These are phyloP conservation scores for Epichloe gansuensis DNA, from an alignment of 2,329 filamentous ascomycete genomes.

Conservation along the genomic window DNA sequence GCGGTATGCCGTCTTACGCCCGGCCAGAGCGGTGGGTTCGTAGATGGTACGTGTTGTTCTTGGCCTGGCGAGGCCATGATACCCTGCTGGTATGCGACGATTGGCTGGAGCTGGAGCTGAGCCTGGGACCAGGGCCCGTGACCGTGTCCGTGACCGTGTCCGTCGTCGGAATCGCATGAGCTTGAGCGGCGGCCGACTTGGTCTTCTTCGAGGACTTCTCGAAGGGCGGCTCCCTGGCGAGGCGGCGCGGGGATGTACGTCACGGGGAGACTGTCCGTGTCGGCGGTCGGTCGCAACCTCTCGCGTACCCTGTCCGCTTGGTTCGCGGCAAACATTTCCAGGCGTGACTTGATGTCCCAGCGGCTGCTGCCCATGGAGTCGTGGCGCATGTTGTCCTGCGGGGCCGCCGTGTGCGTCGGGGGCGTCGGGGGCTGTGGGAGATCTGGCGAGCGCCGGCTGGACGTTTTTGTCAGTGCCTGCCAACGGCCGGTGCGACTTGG, in stretches of 20 bases:
- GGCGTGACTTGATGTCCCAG: conserved; percentile 43
- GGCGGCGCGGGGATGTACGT: conserved; percentile 49
- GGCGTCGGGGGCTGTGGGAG: not conserved
- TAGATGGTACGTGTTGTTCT: conserved; percentile 17
- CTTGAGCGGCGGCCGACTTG: conserved; percentile 16
- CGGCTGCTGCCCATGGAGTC: conserved; percentile 16
- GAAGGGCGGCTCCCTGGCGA: conserved; percentile 41
- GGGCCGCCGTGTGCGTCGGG: not conserved
- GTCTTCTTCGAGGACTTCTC: conserved; percentile 45
- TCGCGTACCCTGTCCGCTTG: conserved; percentile 49
- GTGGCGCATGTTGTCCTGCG: conserved; percentile 7
- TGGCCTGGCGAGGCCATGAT: conserved; percentile 7
- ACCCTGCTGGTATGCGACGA: not conserved
- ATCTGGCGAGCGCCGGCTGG: not conserved
- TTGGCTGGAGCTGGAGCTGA: no score
- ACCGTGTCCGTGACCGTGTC: not conserved
- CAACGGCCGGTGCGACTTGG: conserved; percentile 15
- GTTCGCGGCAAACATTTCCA: conserved; percentile 48
- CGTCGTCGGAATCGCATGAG: conserved; percentile 5
- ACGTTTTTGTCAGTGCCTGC: conserved; percentile 9
- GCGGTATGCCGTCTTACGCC: conserved; percentile 21
- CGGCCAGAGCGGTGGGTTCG: conserved; percentile 30
- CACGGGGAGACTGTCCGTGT: conserved; percentile 43
- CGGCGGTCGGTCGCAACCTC: conserved; percentile 37
- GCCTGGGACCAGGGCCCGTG: no score